These are phyloP conservation scores for Fusarium sp. DNA, from an alignment of 2,329 filamentous ascomycete genomes.

Conservation along the genomic window DNA sequence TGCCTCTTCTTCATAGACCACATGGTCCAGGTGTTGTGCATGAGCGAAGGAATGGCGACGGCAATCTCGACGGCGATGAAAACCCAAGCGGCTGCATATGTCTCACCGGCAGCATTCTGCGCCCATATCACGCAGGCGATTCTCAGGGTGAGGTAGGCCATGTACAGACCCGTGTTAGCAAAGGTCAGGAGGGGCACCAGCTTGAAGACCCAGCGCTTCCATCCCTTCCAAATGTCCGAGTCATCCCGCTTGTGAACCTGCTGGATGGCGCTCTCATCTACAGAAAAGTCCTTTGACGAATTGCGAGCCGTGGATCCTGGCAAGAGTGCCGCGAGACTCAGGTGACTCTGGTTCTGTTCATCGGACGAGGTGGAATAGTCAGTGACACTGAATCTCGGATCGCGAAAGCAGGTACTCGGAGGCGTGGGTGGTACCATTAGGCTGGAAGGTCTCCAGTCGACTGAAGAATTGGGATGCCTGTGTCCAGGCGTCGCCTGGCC, in stretches of 20 bases:
- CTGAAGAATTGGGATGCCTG: constrained; percentile 40
- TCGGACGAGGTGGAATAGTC: constrained; percentile 28
- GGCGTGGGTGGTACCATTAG: constrained; percentile 40
- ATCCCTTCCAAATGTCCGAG: constrained; percentile 58
- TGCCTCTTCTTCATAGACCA: constrained; percentile 65
- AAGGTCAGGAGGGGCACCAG: constrained; percentile 54
- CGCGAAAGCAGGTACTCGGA: constrained; percentile 25
- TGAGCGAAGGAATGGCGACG: constrained; percentile 64
- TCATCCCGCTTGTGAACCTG: constrained; percentile 57
- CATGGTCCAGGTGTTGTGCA: constrained; percentile 70
- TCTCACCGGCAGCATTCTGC: constrained; percentile 53
- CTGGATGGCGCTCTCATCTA: constrained; percentile 49
- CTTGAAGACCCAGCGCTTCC: constrained; percentile 54
- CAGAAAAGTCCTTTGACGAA: constrained; percentile 46
- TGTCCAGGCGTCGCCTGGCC: constrained; percentile 39
- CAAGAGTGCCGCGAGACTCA: constrained; percentile 55
- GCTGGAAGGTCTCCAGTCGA: constrained; percentile 46
- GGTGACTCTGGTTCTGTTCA: constrained; percentile 55
- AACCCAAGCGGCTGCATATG: constrained; percentile 65
- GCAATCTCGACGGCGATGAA: constrained; percentile 67
- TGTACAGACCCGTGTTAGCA: constrained; percentile 56
- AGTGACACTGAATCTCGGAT: constrained; percentile 30
- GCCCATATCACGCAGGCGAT: constrained; percentile 65
- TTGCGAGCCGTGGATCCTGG: constrained; percentile 45
- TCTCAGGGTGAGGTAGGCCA: constrained; percentile 62